These are phyloP conservation scores for Kwoniella bestiolae DNA, from an alignment of 768 basidiomycete genomes.

Conservation along the genomic window DNA sequence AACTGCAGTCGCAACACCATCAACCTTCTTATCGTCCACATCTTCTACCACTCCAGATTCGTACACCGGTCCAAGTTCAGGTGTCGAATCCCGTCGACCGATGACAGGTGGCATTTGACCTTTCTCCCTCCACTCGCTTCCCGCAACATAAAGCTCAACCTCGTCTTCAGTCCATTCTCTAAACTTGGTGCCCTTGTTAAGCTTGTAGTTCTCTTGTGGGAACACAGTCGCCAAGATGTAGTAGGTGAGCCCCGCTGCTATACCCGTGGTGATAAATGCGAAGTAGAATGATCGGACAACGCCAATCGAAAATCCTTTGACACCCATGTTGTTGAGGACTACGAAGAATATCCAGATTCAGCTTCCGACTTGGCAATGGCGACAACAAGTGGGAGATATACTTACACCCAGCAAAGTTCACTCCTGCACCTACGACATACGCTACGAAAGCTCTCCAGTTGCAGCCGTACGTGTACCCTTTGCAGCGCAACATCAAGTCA, in stretches of 20 bases:
- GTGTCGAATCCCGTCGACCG: neutral
- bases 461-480: constrained; percentile 35
- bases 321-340: constrained; percentile 39
- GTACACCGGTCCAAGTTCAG: neutral
- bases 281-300: constrained; percentile 34
- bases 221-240: constrained; percentile 27
- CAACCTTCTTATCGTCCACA: constrained; percentile 24
- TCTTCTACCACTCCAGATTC: neutral
- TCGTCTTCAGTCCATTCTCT: constrained; percentile 35
- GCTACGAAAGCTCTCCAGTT: constrained; percentile 36
- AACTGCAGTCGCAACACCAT: constrained; percentile 16
- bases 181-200: constrained; percentile 32
- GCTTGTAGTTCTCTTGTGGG: constrained; percentile 32
- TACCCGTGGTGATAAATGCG: constrained; percentile 29
- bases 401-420: constrained; percentile 39
- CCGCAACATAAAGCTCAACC: constrained; percentile 25
- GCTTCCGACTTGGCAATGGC: too few relatives aligned
- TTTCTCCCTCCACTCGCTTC: constrained; percentile 1
- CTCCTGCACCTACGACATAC: constrained; percentile 33
- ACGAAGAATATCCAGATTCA: too few relatives aligned
- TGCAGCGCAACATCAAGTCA: neutral
- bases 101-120: neutral
- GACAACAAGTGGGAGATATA: neutral
- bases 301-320: constrained; percentile 13
- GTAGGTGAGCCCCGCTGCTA: constrained; percentile 28